Base-by-base conservation (phyloP, 2,329 filamentous ascomycete species). In the Hypomyces perniciosus region DNA sequence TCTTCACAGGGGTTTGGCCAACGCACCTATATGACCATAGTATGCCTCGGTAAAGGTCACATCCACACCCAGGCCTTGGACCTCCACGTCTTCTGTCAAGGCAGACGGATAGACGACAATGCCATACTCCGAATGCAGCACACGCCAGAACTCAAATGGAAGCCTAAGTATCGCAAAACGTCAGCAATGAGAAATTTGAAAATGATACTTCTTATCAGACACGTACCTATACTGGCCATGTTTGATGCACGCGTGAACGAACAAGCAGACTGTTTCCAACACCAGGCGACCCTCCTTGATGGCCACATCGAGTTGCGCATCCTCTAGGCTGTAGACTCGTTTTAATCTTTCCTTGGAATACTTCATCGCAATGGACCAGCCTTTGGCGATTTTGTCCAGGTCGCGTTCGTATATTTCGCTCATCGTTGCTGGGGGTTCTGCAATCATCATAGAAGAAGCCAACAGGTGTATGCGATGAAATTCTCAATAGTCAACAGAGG, bases 71-170 rank as follows among this genome's bases (percentile, higher is more conserved):
- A 71, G 44, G 0, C 65, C 68, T 6, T 57, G 57, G 8, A 66
- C 52, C 27, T 67, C 63, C 28, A 71, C 57, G 6, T 65, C 59
- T 50, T 71, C 68, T 8, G 63, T 68, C 50, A 71, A 56, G 4
- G 69, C 68, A 1, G 68, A 69, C 3, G 68, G 69, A 47, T 70
- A 71, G 26, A 71, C 65, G n/a, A 71, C 57, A 40, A 71, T 71
- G 37, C 69, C 69, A 29, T 69, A 71, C 45, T 71, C 68, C 6
- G 61, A 52, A 33, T 70, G 66, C 10, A 71, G 59, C 6, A 70
- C 59, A 28, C 63, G 57, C 69, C 69, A 71, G 46, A 71, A 71
- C 46, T 67, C 65, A 2, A 62, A 54, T 8, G 69, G 69, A 10
- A 70, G 53, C 33, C 68, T 71, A 41, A 6, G 3, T 5, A 34